Evolutionary conservation across 306 rosid genomes (phyloP).

Genomic region (Citrullus amarus): DNA sequence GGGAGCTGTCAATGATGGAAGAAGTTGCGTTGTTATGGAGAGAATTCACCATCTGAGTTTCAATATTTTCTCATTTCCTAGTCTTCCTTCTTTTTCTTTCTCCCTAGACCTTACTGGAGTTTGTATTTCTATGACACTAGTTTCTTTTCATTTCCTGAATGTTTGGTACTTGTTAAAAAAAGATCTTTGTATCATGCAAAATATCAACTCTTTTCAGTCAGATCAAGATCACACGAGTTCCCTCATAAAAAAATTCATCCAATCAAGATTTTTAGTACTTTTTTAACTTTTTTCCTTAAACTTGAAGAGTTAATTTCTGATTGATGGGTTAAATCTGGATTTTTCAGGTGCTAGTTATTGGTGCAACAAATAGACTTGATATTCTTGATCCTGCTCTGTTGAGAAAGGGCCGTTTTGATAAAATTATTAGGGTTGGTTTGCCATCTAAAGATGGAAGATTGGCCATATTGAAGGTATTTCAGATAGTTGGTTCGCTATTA

Average conservation of each 20-base stretch:
- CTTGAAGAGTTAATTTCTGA: slow-evolving; percentile 13
- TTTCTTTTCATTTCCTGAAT: not conserved
- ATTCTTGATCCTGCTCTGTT: slow-evolving; percentile 92
- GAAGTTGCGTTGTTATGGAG: not conserved
- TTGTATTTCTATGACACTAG: not conserved
- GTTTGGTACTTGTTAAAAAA: not conserved
- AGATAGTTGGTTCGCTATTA: not conserved
- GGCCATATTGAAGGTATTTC: slow-evolving; percentile 77
- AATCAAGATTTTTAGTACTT: not conserved
- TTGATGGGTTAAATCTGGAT: slow-evolving; percentile 23
- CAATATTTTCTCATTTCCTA: not conserved
- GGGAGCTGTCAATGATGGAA: not conserved
- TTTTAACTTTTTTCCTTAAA: slow-evolving; percentile 12
- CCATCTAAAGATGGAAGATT: slow-evolving; percentile 91
- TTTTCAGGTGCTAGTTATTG: slow-evolving; percentile 85
- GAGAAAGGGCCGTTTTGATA: slow-evolving; percentile 98
- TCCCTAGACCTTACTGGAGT: not conserved
- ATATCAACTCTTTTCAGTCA: not conserved
- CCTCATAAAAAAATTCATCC: not conserved
- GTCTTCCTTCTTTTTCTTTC: not conserved
- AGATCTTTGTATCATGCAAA: not conserved
- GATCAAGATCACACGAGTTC: not conserved
- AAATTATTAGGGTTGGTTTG: slow-evolving; percentile 96
- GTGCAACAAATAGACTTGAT: slow-evolving; percentile 97
- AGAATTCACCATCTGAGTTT: not conserved